Evolutionary conservation across 176 grass and related monocot genomes (phyloP).

Genomic region (Aegilops sharonensis): DNA sequence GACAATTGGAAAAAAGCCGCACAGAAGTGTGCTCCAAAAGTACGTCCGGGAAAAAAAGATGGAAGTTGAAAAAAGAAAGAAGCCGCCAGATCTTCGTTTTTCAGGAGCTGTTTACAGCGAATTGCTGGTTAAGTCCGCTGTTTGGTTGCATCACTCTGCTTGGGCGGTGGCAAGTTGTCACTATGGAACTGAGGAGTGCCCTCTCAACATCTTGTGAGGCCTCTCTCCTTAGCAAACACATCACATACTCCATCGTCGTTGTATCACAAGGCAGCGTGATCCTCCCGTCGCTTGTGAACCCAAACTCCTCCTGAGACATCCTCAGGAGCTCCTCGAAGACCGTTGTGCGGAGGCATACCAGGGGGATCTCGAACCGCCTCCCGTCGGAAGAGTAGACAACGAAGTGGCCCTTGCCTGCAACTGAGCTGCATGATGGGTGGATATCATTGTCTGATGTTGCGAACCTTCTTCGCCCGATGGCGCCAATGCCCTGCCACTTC

Average conservation of each 20-base stretch:
- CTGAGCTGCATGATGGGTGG: conserved; percentile 27
- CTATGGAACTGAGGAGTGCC: conserved; percentile 51
- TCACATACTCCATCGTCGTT: conserved; percentile 55
- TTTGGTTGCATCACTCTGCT: conserved; percentile 22
- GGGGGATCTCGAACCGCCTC: conserved; percentile 56
- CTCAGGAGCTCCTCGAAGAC: conserved; percentile 59
- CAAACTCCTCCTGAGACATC: conserved; percentile 54
- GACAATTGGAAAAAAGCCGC: conserved; percentile 45
- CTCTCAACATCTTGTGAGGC: conserved; percentile 58
- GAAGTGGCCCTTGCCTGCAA: conserved; percentile 60
- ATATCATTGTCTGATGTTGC: conserved; percentile 23
- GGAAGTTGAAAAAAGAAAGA: conserved; percentile 15
- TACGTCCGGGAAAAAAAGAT: conserved; percentile 24
- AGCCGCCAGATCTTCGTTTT: not conserved
- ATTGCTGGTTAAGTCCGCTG: conserved; percentile 27
- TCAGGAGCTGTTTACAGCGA: conserved; percentile 33
- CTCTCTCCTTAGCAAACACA: conserved; percentile 53
- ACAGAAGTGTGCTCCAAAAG: conserved; percentile 43
- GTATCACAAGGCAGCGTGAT: conserved; percentile 62
- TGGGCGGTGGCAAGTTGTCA: conserved; percentile 37
- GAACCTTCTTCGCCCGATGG: conserved; percentile 50
- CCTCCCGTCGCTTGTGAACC: conserved; percentile 34
- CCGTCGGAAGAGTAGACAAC: conserved; percentile 39
- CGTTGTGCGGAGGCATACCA: conserved; percentile 40
- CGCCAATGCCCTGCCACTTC: conserved; percentile 62